Conservation (phyloP, 2,329 filamentous ascomycete species). For the Cladosporium sp. region DNA sequence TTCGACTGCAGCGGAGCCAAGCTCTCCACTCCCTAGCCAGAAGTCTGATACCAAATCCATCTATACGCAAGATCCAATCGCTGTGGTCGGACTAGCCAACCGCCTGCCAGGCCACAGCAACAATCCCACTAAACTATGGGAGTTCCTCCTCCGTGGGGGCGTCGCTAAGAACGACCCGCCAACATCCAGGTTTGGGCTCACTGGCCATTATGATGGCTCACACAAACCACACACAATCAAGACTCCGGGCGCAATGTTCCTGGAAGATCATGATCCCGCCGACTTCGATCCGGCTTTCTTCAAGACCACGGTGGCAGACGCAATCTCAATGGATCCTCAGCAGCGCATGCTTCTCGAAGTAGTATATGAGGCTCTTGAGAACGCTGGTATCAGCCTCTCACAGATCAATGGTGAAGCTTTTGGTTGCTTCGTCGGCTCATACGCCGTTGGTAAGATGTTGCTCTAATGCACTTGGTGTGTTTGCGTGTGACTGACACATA, state of each 20-base stretch:
- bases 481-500: neutral
- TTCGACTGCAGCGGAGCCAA: neutral
- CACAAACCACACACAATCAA: neutral
- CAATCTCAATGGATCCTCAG: constrained; percentile 23
- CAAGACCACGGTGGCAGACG: constrained; percentile 26
- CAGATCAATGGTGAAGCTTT: no score
- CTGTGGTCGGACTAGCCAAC: neutral
- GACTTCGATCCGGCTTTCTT: constrained; percentile 32
- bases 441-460: neutral
- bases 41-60: neutral
- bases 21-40: neutral
- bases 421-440: neutral
- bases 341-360: no score
- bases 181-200: neutral
- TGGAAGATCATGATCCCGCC: neutral
- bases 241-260: neutral
- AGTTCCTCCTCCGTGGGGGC: neutral
- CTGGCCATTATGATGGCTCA: neutral
- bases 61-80: neutral
- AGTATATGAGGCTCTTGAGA: no score
- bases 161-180: neutral
- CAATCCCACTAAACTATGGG: neutral
- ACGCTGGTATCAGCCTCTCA: no score
- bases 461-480: neutral
- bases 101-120: neutral